These are phyloP conservation scores for Phoma herbarum DNA, from an alignment of 2,329 filamentous ascomycete species.

Conservation along the genomic window DNA sequence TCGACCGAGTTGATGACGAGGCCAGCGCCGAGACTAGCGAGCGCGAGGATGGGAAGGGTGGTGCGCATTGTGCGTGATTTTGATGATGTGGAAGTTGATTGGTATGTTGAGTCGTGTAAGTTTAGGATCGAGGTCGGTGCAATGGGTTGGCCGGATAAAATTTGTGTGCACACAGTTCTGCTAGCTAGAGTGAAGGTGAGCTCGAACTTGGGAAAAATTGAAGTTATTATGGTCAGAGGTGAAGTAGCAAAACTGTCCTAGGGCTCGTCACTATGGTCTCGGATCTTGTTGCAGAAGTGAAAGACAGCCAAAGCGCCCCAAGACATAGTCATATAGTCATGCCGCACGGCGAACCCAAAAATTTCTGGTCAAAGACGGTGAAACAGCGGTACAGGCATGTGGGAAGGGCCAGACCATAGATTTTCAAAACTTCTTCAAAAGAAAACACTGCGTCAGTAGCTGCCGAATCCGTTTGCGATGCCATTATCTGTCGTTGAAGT, in stretches of 20 bases:
- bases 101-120: neutral
- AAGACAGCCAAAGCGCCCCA: neutral
- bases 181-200: too few relatives aligned
- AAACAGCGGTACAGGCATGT: neutral
- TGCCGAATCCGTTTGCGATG: conserved; percentile 5
- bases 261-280: too few relatives aligned
- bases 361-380: neutral
- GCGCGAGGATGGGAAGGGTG: neutral
- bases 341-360: too few relatives aligned
- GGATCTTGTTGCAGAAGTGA: neutral
- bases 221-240: too few relatives aligned
- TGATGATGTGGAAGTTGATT: neutral
- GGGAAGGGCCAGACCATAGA: too few relatives aligned
- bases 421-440: too few relatives aligned
- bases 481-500: too few relatives aligned
- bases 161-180: neutral
- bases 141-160: neutral
- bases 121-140: neutral
- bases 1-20: neutral
- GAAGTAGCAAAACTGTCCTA: too few relatives aligned
- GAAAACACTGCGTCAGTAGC: neutral
- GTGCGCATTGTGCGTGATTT: conserved; percentile 5
- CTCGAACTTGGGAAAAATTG: too few relatives aligned
- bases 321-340: too few relatives aligned
- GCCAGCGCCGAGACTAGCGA: conserved; percentile 3